Conservation (phyloP, 2,329 filamentous ascomycete species). For the Aspergillus sp. region DNA sequence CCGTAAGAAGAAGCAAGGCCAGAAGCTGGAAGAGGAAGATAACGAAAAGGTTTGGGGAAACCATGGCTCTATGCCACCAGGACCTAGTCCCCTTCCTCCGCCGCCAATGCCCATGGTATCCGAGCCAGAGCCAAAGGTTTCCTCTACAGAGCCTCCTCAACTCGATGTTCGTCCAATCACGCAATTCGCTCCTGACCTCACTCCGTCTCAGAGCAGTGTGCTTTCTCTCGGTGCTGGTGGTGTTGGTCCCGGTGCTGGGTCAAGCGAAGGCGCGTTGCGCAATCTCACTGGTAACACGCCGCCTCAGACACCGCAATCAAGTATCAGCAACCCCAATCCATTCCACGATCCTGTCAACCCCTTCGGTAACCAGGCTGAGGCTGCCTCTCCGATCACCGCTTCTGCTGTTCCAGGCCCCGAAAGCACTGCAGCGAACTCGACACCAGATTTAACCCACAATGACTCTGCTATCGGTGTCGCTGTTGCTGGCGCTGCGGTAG, state of each 20-base stretch:
- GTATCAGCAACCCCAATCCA: slow-evolving; percentile 38
- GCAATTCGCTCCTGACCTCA: slow-evolving; percentile 70
- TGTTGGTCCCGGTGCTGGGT: slow-evolving; percentile 9
- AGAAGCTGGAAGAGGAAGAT: slow-evolving; percentile 46
- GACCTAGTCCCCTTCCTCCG: slow-evolving; percentile 24
- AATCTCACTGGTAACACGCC: slow-evolving; percentile 29
- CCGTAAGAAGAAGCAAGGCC: slow-evolving; percentile 62
- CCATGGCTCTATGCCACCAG: slow-evolving; percentile 23
- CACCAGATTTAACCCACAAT: slow-evolving; percentile 19
- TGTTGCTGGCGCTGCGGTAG: slow-evolving; percentile 36
- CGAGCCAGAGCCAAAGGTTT: slow-evolving; percentile 31
- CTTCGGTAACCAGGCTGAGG: slow-evolving; percentile 61
- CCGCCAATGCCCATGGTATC: slow-evolving; percentile 31
- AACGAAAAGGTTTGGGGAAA: slow-evolving; percentile 58
- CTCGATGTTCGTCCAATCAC: slow-evolving; percentile 81
- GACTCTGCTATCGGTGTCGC: slow-evolving; percentile 36
- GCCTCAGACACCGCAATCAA: slow-evolving; percentile 34
- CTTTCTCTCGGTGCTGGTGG: slow-evolving; percentile 11
- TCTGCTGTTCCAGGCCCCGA: background rate
- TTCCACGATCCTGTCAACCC: slow-evolving; percentile 61
- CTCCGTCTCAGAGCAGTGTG: slow-evolving; percentile 18
- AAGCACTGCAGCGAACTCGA: background rate
- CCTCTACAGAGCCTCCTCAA: slow-evolving; percentile 60
- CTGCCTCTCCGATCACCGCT: slow-evolving; percentile 22
- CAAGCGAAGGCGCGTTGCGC: slow-evolving; percentile 20